Percentiles rank a stretch among this genome's conserved stretches.
phyloP scores from a whole-genome alignment of 352 stramenopile species.

The Saprolegnia diclina region DNA sequence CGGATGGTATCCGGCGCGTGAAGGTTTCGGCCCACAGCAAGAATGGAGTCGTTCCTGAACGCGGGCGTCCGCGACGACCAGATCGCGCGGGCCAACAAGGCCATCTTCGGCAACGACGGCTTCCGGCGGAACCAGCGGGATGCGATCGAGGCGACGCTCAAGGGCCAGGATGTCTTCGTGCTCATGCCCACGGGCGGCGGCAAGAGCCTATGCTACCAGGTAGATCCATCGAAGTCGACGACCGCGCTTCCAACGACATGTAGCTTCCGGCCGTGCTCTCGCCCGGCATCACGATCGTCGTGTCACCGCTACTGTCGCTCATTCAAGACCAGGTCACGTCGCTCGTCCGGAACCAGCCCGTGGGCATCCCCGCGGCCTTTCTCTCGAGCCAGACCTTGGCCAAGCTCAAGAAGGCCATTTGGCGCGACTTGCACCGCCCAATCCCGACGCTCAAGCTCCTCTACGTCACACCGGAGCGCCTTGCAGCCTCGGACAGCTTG shows the following conservation, averaged over 20 bases:
- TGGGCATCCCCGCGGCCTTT: constrained; percentile 22
- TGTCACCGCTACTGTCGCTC: constrained; percentile 27
- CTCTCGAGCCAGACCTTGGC: constrained; percentile 19
- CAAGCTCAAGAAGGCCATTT: constrained; percentile 31
- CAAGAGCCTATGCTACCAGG: constrained; percentile 29
- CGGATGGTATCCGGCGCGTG: not conserved
- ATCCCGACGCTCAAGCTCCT: constrained; percentile 27
- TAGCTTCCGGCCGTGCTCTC: constrained; percentile 21
- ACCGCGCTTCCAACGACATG: not conserved
- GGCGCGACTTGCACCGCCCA: constrained; percentile 5
- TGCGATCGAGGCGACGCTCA: constrained; percentile 21
- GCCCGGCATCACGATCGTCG: constrained; percentile 26
- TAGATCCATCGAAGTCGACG: not conserved
- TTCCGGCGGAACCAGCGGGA: constrained; percentile 25
- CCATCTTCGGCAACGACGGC: constrained; percentile 23
- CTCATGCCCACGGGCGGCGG: constrained; percentile 29
- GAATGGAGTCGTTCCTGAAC: not conserved
- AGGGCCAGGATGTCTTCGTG: constrained; percentile 22
- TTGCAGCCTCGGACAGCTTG: constrained; percentile 16
- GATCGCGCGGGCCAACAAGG: constrained; percentile 13
- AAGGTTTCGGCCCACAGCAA: not conserved
- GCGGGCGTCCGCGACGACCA: not conserved
- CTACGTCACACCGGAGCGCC: constrained; percentile 27
- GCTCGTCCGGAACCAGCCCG: constrained; percentile 14
- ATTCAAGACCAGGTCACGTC: constrained; percentile 30